Conservation (phyloP, 1,284 basidiomycete species). For the Trametes hirsuta region DNA sequence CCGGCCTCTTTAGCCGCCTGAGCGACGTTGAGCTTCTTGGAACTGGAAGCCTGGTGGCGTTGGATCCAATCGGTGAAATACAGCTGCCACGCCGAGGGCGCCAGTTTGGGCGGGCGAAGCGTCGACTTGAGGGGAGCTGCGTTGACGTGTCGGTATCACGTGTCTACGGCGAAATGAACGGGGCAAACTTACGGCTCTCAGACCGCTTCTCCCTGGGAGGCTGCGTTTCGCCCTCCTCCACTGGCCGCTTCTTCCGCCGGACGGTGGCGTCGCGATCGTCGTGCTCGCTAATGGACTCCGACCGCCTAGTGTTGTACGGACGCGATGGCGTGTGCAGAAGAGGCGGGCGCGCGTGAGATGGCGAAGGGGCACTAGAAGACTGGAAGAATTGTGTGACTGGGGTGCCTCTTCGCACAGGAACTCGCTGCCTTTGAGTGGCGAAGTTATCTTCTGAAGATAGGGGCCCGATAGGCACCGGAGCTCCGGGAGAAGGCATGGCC, state of each 20-base stretch:
- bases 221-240: slow-evolving; percentile 45
- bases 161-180: slow-evolving; percentile 19
- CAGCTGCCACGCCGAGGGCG: slow-evolving; percentile 95
- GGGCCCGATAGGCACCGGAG: slow-evolving; percentile 28
- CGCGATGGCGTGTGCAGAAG: slow-evolving; percentile 44
- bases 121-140: slow-evolving; percentile 64
- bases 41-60: slow-evolving; percentile 79
- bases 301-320: slow-evolving; percentile 58
- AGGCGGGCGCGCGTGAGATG: slow-evolving; percentile 44
- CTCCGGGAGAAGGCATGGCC: slow-evolving; percentile 23
- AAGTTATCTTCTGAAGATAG: slow-evolving; percentile 33
- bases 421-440: slow-evolving; percentile 36
- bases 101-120: slow-evolving; percentile 88
- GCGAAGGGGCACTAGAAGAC: slow-evolving; percentile 70
- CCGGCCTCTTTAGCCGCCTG: slow-evolving; percentile 96
- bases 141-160: slow-evolving; percentile 28
- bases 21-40: slow-evolving; percentile 90
- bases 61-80: slow-evolving; percentile 97
- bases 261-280: slow-evolving; percentile 75
- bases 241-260: slow-evolving; percentile 59
- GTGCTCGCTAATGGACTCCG: slow-evolving; percentile 61
- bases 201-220: slow-evolving; percentile 34
- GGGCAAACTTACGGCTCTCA: slow-evolving; percentile 32
- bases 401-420: slow-evolving; percentile 31
- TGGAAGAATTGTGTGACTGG: slow-evolving; percentile 71